phyloP scores from a whole-genome alignment of 208 protist species.

The Trypanosoma vivax region DNA sequence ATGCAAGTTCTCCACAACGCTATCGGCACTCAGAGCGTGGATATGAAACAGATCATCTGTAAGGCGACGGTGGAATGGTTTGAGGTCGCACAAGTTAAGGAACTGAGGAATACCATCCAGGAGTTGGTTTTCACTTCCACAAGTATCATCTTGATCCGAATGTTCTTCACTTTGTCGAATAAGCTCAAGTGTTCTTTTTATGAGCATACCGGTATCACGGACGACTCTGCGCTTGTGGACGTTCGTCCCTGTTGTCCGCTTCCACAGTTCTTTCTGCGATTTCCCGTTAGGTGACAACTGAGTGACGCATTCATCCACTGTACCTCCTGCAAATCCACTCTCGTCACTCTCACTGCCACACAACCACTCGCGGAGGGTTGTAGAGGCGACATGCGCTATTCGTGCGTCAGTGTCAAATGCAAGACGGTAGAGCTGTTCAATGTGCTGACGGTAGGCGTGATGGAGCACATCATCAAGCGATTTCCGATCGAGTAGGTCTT shows the following conservation, averaged over 20 bases:
- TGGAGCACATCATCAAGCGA: slow-evolving; percentile 13
- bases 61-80: slow-evolving; percentile 8
- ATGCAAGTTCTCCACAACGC: not conserved
- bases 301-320: not conserved
- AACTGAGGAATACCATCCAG: not conserved
- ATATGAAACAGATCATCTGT: not conserved
- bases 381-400: slow-evolving; percentile 17
- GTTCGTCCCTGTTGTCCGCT: not conserved
- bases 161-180: not conserved
- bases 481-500: slow-evolving; percentile 7
- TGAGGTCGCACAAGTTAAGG: slow-evolving; percentile 7
- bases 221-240: not conserved
- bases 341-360: slow-evolving; percentile 8
- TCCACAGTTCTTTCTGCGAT: not conserved
- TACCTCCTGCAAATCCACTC: not conserved
- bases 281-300: not conserved
- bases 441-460: slow-evolving; percentile 12
- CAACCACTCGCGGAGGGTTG: slow-evolving; percentile 21
- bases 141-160: not conserved
- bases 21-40: not conserved
- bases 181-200: slow-evolving; percentile 7
- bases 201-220: slow-evolving; percentile 9
- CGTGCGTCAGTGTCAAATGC: slow-evolving; percentile 20
- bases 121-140: not conserved
- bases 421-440: slow-evolving; percentile 19